A percentile compares a stretch with the other conserved stretches of the same genome.
Conservation (phyloP, 768 basidiomycete species). For the Hygrophoropsis aurantiaca region DNA sequence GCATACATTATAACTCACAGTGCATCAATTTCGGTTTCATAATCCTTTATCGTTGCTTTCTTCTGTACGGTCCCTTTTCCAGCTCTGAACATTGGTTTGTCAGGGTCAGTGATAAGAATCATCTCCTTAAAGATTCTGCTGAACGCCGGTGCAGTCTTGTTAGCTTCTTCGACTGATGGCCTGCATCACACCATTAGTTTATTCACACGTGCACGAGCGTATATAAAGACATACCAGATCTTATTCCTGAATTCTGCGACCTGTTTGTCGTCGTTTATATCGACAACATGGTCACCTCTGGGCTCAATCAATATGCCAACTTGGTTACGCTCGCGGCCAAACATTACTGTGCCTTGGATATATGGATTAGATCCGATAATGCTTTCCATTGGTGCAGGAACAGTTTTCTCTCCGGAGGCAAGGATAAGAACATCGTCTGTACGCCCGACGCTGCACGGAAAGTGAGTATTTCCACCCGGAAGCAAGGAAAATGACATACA, state of each 20-base stretch:
- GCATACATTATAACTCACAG: conserved; percentile 14
- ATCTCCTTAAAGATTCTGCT: conserved; percentile 50
- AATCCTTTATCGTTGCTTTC: conserved; percentile 16
- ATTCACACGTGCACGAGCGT: conserved; percentile 20
- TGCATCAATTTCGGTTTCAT: conserved; percentile 22
- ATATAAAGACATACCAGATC: conserved; percentile 21
- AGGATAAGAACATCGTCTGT: conserved; percentile 33
- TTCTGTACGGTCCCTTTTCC: conserved; percentile 26
- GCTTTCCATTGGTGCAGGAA: conserved; percentile 31
- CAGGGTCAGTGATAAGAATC: conserved; percentile 41
- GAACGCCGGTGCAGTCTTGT: conserved; percentile 35
- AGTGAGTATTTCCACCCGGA: not conserved
- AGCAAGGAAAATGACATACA: not conserved
- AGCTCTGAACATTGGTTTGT: conserved; percentile 42
- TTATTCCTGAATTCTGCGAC: conserved; percentile 13
- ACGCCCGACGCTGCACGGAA: conserved; percentile 34
- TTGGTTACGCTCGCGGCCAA: conserved; percentile 29
- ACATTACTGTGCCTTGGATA: conserved; percentile 24
- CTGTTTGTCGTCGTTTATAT: conserved; percentile 8
- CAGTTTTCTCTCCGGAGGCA: conserved; percentile 32
- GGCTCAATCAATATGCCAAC: conserved; percentile 34
- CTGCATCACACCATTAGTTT: conserved; percentile 16
- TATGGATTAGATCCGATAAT: conserved; percentile 18
- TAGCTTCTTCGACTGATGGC: conserved; percentile 41
- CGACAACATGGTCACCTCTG: conserved; percentile 8